These are phyloP conservation scores for Paraconiothyrium brasiliense DNA, from an alignment of 2,329 filamentous ascomycete genomes.

Conservation along the genomic window DNA sequence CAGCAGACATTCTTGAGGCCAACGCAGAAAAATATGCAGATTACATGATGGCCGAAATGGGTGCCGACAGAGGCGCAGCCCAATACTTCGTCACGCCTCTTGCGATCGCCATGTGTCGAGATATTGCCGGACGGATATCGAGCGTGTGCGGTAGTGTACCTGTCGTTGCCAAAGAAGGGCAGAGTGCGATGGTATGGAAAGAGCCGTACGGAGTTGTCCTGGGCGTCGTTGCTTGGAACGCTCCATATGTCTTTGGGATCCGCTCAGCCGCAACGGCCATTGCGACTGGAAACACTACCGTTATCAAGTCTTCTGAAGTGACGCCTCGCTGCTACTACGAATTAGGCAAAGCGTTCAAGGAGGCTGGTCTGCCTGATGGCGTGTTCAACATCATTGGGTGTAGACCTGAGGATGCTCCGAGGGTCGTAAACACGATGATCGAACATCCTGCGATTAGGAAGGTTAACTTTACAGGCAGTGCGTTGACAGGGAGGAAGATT, in stretches of 20 bases:
- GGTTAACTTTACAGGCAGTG: slow-evolving; percentile 76
- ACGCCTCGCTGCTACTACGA: slow-evolving; percentile 27
- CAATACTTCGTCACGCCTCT: slow-evolving; percentile 46
- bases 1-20: slow-evolving; percentile 68
- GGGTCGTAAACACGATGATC: slow-evolving; percentile 73
- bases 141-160: slow-evolving; percentile 58
- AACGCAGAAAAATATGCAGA: slow-evolving; percentile 67
- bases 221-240: slow-evolving; percentile 77
- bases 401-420: slow-evolving; percentile 65
- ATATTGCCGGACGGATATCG: slow-evolving; percentile 58
- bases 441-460: slow-evolving; percentile 72
- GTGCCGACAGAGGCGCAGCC: slow-evolving; percentile 49
- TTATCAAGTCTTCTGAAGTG: slow-evolving; percentile 33
- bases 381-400: slow-evolving; percentile 74
- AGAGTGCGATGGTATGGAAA: slow-evolving; percentile 70
- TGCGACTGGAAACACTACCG: slow-evolving; percentile 58
- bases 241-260: slow-evolving; percentile 52
- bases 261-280: slow-evolving; percentile 61
- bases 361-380: slow-evolving; percentile 77
- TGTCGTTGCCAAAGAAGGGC: slow-evolving; percentile 55
- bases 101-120: slow-evolving; percentile 53
- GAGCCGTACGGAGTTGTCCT: slow-evolving; percentile 81
- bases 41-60: slow-evolving; percentile 67
- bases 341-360: slow-evolving; percentile 25
- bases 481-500: slow-evolving; percentile 21